Base-by-base conservation (phyloP, 345 rosid genomes). In the Excoecaria agallocha region DNA sequence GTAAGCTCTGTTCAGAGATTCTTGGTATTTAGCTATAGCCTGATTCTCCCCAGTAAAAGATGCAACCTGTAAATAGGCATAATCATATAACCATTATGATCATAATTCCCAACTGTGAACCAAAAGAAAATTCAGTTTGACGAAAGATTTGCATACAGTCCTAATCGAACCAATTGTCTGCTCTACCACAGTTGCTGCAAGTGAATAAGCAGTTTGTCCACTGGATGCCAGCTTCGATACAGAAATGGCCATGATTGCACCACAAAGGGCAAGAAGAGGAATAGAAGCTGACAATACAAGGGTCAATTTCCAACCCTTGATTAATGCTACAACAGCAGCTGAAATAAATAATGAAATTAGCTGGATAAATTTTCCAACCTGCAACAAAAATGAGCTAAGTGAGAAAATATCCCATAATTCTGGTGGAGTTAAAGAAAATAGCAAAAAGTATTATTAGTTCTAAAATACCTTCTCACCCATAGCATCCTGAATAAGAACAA, bases 21-120 rank as follows among this genome's bases (percentile, higher is more conserved):
- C 58, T 15, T 77, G 38, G 61, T 77, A 77, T 20, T 64, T 56
- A 43, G 6, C 58, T 57, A 64, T 12, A 30, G 72, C 80, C 52
- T 56, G 76, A 20, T 77, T 77, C 76, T 77, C 80, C n/a, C 80
- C 80, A 43, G 71, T 71, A 71, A 77, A 75, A 38, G 78, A 75
- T 59, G 68, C 73, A 68, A 75, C 78, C 78, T 75, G 73, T 15
- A 48, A 59, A 4, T 58, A 30, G 30, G 30, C 30, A 30, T 24
- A n/a, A 58, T n/a, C 8, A 68, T 19, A 35, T 46, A 30, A 43
- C 48, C n/a, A 69, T n/a, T 48, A 20, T 3, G 10, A 24, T 6
- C 48, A n/a, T 58, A 35, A 15, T 46, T 30, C 57, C n/a, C 15
- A 43, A 17, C 19, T 12, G 8, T 17, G 30, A 73, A 51, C 10